These are phyloP conservation scores for Nicotiana knightiana DNA, from an alignment of 257 asterid genomes.

Conservation along the genomic window DNA sequence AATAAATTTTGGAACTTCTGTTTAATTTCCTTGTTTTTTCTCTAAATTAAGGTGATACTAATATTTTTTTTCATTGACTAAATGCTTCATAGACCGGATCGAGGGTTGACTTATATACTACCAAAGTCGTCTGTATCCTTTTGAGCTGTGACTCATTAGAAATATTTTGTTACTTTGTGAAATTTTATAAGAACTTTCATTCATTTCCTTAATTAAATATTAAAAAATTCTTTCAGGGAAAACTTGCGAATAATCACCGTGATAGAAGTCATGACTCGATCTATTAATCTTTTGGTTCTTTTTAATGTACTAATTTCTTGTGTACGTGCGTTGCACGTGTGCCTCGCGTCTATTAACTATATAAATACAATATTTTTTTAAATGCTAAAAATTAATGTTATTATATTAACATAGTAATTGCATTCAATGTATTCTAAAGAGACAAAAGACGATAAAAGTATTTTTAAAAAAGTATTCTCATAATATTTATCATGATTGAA, in stretches of 20 bases:
- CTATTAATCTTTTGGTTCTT: neutral
- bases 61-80: neutral
- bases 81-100: neutral
- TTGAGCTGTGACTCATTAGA: neutral
- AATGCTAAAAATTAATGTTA: too few species aligned
- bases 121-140: neutral
- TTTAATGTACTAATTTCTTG: too few species aligned
- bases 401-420: too few species aligned
- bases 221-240: neutral
- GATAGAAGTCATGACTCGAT: neutral
- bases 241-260: neutral
- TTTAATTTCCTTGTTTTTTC: neutral
- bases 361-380: too few species aligned
- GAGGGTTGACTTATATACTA: neutral
- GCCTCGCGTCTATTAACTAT: too few species aligned
- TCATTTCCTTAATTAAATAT: neutral
- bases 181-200: neutral
- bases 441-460: too few species aligned
- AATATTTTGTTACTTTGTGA: neutral
- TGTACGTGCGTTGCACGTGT: too few species aligned
- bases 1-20: neutral
- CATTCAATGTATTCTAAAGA: too few species aligned
- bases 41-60: neutral
- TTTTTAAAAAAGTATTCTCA: too few species aligned
- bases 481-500: too few species aligned